A percentile compares a stretch with the other conserved stretches of the same genome.
Evolutionary conservation across 345 rosid genomes (phyloP).

Genomic region (Acer saccharum): DNA sequence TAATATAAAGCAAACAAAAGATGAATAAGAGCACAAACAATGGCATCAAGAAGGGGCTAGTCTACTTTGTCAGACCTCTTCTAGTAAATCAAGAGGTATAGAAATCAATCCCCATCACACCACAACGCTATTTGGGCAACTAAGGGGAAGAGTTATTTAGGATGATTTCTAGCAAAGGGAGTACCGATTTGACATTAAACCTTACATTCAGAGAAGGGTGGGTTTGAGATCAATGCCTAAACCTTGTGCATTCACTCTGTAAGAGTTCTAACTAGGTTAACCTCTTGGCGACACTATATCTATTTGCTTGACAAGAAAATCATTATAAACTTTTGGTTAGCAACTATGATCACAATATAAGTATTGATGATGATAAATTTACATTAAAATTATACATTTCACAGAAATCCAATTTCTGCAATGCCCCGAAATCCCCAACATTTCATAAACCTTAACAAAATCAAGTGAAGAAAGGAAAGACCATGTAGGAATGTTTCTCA

Average conservation of each 20-base stretch:
- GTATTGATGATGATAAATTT: background rate
- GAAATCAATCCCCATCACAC: background rate
- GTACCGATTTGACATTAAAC: background rate
- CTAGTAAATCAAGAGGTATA: background rate
- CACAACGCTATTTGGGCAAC: background rate
- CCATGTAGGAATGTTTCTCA: constrained; percentile 42
- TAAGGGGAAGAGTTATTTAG: background rate
- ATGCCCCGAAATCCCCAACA: background rate
- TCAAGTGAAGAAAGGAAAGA: constrained; percentile 11
- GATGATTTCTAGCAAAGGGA: background rate
- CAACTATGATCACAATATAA: background rate
- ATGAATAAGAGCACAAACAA: constrained; percentile 1
- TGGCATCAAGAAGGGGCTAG: background rate
- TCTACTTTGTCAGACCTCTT: background rate
- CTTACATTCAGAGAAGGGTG: background rate
- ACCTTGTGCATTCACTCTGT: background rate
- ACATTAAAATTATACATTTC: background rate
- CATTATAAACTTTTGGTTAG: background rate
- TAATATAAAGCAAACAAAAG: constrained; percentile 31
- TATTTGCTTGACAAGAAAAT: background rate
- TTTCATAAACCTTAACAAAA: background rate
- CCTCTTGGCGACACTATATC: background rate
- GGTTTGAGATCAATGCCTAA: background rate
- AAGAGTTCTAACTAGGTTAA: background rate
- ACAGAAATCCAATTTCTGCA: background rate